Percentiles rank a stretch among this genome's conserved stretches.
Conservation (phyloP, 176 grass and related monocot species). For the Phyllostachys edulis region DNA sequence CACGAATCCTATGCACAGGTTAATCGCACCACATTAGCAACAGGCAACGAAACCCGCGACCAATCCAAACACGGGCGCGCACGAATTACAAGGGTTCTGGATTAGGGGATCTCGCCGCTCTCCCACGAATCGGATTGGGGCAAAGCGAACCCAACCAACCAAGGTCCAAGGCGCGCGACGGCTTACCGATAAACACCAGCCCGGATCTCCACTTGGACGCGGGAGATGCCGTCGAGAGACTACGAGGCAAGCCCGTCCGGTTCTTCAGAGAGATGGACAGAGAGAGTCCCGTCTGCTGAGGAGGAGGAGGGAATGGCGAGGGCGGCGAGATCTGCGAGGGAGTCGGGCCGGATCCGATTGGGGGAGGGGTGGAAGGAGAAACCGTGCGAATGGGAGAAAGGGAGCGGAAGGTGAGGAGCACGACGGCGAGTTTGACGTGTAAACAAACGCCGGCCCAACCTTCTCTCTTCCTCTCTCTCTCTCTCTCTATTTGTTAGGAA, state of each 20-base stretch:
- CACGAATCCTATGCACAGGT: neutral
- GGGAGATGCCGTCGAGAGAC: neutral
- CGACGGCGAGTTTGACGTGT: slow-evolving; percentile 46
- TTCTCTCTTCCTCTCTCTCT: neutral
- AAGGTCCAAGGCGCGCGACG: neutral
- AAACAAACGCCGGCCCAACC: neutral
- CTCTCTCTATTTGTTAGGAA: neutral
- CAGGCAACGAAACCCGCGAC: neutral
- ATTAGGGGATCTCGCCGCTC: slow-evolving; percentile 1
- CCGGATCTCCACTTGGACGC: neutral
- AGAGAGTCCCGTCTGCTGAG: neutral
- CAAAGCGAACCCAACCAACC: neutral
- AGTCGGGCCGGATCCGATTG: neutral
- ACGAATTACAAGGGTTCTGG: neutral
- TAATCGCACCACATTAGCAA: neutral
- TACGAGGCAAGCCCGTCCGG: neutral
- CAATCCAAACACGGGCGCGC: neutral
- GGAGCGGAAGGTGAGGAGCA: slow-evolving; percentile 12
- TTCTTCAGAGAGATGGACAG: neutral
- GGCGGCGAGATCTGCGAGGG: slow-evolving; percentile 36
- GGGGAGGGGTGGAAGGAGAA: neutral
- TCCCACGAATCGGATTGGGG: neutral
- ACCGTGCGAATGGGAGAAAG: slow-evolving; percentile 46
- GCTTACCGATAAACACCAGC: slow-evolving; percentile 11
- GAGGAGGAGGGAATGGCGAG: slow-evolving; percentile 14